Conservation (phyloP, 73 alveolate species). For the Paraurostyla sp. region DNA sequence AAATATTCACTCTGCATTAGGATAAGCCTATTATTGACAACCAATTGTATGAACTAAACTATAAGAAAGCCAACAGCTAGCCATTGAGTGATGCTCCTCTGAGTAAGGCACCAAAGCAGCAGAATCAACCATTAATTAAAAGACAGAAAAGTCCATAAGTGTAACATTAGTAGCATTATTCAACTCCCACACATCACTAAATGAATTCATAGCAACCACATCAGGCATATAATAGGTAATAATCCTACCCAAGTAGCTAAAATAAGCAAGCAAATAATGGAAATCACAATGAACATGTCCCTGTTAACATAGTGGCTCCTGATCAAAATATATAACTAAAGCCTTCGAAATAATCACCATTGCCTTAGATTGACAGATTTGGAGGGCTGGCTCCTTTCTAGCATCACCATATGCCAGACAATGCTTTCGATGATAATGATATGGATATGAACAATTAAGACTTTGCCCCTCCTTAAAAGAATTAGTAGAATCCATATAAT, state of each 20-base stretch:
- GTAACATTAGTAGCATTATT: background rate
- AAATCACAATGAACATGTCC: conserved; percentile 45
- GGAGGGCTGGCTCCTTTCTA: conserved; percentile 55
- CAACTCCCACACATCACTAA: background rate
- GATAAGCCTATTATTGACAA: background rate
- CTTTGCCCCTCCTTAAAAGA: background rate
- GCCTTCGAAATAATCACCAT: background rate
- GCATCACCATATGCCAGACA: conserved; percentile 36
- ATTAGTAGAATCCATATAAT: background rate
- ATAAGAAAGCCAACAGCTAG: background rate
- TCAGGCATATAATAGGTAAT: background rate
- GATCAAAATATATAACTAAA: background rate
- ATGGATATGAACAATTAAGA: background rate
- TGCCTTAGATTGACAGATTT: conserved; percentile 46
- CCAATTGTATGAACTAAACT: background rate
- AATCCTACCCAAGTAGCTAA: background rate
- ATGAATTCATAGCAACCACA: background rate
- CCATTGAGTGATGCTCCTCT: background rate
- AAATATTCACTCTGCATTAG: background rate
- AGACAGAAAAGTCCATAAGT: conserved; percentile 18
- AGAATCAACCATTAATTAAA: background rate
- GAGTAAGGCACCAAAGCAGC: background rate
- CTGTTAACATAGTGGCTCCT: conserved; percentile 20
- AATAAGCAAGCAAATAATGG: background rate
- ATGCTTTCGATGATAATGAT: background rate